Percentiles rank a stretch among this genome's conserved stretches.
phyloP scores from a whole-genome alignment of 2,329 filamentous ascomycete species.

The Curvularia verruculosa region DNA sequence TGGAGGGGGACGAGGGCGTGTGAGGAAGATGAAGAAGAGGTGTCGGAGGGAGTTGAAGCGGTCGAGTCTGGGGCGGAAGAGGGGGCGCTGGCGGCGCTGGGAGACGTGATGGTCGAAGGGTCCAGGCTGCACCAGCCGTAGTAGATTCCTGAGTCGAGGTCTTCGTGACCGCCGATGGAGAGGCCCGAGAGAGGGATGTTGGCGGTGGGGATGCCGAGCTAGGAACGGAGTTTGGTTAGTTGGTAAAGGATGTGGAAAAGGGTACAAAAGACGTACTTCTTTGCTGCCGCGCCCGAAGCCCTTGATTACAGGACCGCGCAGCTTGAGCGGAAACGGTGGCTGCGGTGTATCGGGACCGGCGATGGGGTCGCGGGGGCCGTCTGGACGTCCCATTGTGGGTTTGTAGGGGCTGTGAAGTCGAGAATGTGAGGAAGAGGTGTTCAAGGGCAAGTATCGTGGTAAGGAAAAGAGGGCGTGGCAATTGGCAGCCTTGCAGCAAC shows the following conservation, averaged over 20 bases:
- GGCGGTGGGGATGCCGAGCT: slow-evolving; percentile 96
- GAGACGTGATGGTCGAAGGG: slow-evolving; percentile 47
- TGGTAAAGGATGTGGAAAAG: background rate
- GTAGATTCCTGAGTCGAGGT: slow-evolving; percentile 81
- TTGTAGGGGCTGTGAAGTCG: background rate
- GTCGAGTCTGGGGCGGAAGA: slow-evolving; percentile 29
- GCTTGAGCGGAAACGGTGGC: slow-evolving; percentile 78
- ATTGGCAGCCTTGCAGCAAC: slow-evolving; percentile 16
- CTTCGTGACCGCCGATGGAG: slow-evolving; percentile 68
- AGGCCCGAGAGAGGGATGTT: slow-evolving; percentile 77
- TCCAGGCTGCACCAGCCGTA: slow-evolving; percentile 86
- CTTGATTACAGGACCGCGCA: slow-evolving; percentile 86
- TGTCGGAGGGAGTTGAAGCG: slow-evolving; percentile 21
- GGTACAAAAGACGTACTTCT: slow-evolving; percentile 66
- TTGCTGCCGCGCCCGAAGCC: slow-evolving; percentile 94
- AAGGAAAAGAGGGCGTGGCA: background rate
- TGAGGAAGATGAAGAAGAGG: slow-evolving; percentile 28
- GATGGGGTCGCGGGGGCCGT: slow-evolving; percentile 53
- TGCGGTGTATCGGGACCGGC: slow-evolving; percentile 75
- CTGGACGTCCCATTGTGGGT: slow-evolving; percentile 34
- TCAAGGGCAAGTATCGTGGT: background rate
- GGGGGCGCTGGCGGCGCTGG: slow-evolving; percentile 35
- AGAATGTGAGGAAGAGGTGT: background rate
- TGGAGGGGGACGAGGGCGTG: slow-evolving; percentile 37
- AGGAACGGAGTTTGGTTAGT: background rate